Evolutionary conservation across 2,329 filamentous ascomycete species (phyloP).

Genomic region (Botrytis elliptica): DNA sequence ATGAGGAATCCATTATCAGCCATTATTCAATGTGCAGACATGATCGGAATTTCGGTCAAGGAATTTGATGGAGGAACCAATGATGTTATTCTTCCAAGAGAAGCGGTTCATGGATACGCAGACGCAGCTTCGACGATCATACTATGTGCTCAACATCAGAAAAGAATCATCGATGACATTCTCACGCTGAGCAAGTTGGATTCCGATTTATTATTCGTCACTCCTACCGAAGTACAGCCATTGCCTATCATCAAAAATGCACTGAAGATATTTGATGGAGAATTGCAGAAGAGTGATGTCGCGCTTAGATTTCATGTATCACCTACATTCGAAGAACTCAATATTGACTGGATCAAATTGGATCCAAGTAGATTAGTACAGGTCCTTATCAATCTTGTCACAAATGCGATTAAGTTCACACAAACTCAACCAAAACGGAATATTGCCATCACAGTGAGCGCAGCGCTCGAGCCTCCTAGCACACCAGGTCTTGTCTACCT

Average conservation of each 20-base stretch:
- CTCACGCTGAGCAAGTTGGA: conserved; percentile 68
- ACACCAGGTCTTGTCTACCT: conserved; percentile 11
- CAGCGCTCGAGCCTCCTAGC: conserved; percentile 23
- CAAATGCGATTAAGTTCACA: conserved; percentile 82
- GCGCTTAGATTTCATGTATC: conserved; percentile 63
- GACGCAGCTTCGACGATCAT: conserved; percentile 81
- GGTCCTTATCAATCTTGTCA: conserved; percentile 76
- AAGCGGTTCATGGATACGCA: conserved; percentile 55
- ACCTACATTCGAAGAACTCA: conserved; percentile 56
- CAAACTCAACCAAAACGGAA: conserved; percentile 59
- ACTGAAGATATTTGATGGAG: conserved; percentile 76
- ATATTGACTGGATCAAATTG: conserved; percentile 63
- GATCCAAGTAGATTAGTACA: conserved; percentile 76
- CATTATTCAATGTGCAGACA: conserved; percentile 69
- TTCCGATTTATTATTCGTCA: conserved; percentile 67
- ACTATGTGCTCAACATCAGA: conserved; percentile 71
- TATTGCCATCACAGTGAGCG: conserved; percentile 45
- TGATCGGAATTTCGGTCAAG: conserved; percentile 51
- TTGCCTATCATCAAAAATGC: conserved; percentile 64
- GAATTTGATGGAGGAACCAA: conserved; percentile 59
- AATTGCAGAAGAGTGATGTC: conserved; percentile 68
- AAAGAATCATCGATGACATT: conserved; percentile 68
- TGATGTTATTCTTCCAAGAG: conserved; percentile 55
- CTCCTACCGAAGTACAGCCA: conserved; percentile 68
- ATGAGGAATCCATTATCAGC: conserved; percentile 73